These are phyloP conservation scores for Hanseniaspora nectarophila DNA, from an alignment of 805 yeast genomes.

Conservation along the genomic window DNA sequence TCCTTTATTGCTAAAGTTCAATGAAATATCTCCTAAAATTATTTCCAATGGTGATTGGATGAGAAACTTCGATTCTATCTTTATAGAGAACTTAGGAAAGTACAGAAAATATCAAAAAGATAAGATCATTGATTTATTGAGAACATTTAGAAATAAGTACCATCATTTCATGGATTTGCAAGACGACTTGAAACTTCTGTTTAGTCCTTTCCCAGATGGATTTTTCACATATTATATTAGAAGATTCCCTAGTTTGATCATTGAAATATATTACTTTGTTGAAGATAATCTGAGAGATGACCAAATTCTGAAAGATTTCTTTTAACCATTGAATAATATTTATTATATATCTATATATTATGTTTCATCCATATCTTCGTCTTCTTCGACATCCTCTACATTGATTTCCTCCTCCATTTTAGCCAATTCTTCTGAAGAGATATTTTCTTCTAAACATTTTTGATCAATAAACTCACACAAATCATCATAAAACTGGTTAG, in stretches of 20 bases:
- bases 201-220: slow-evolving; percentile 77
- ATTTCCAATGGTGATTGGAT: slow-evolving; percentile 69
- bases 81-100: slow-evolving; percentile 75
- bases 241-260: slow-evolving; percentile 66
- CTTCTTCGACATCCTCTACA: slow-evolving; percentile 22
- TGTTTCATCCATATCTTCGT: slow-evolving; percentile 18
- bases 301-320: slow-evolving; percentile 41
- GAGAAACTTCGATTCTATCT: slow-evolving; percentile 50
- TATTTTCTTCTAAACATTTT: slow-evolving; percentile 20
- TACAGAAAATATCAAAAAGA: slow-evolving; percentile 76
- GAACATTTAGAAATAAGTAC: slow-evolving; percentile 85
- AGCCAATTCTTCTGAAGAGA: slow-evolving; percentile 17
- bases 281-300: slow-evolving; percentile 49
- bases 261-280: slow-evolving; percentile 60
- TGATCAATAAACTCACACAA: slow-evolving; percentile 19
- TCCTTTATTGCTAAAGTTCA: slow-evolving; percentile 43
- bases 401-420: slow-evolving; percentile 18
- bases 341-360: no score
- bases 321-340: no score
- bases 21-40: slow-evolving; percentile 38
- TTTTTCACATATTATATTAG: slow-evolving; percentile 64
- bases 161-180: slow-evolving; percentile 93
- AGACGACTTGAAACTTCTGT: slow-evolving; percentile 42
- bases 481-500: slow-evolving; percentile 14
- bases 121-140: slow-evolving; percentile 68